phyloP scores from a whole-genome alignment of 345 rosid genomes.

The thale cress (Arabidopsis thaliana) region TAIR10.1 NC_003075.7:9848001-9848500 shows the following conservation, averaged over 20 bases:
- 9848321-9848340: not conserved
- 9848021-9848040: not conserved
- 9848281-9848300: not conserved
- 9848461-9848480: conserved; percentile 9
- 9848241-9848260: conserved; percentile 35
- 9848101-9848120: not conserved
- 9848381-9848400: conserved; percentile 3
- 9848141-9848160: conserved; percentile 42
- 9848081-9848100: conserved; percentile 8
- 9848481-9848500: conserved; percentile 43
- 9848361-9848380: not conserved
- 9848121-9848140: conserved; percentile 19
- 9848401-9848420: not conserved
- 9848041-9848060: not conserved
- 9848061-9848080: conserved; percentile 15
- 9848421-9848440: conserved; percentile 6
- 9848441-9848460: not conserved
- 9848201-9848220: conserved; percentile 45
- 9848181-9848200: conserved; percentile 36
- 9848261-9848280: conserved; percentile 21
- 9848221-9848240: conserved; percentile 41
- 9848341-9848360: not conserved
- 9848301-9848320: not conserved
- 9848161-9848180: conserved; percentile 46
- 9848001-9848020: not conserved